Percentiles rank a stretch among this genome's conserved stretches.
phyloP scores from a whole-genome alignment of 2,329 filamentous ascomycete species.

The Xylaria sp. region DNA sequence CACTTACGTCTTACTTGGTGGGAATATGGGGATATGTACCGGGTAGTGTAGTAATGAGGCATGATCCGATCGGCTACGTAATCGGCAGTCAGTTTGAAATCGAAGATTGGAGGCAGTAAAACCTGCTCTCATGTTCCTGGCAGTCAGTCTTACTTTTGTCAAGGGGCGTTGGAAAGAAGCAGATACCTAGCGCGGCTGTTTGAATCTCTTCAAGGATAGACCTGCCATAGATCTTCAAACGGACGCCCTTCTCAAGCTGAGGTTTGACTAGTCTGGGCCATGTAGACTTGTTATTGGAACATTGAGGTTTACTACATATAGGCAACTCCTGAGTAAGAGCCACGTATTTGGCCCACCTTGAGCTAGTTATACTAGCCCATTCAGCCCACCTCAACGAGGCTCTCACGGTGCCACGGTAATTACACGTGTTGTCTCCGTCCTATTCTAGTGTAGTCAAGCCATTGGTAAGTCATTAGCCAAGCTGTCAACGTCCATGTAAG shows the following conservation, averaged over 20 bases:
- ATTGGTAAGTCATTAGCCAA: conserved; percentile 7
- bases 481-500: conserved; percentile 18
- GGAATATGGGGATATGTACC: conserved; percentile 10
- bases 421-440: conserved; percentile 10
- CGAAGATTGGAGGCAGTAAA: background rate
- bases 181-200: background rate
- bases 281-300: conserved; percentile 28
- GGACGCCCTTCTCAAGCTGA: background rate
- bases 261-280: conserved; percentile 3
- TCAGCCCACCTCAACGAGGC: conserved; percentile 29
- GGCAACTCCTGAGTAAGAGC: conserved; percentile 31
- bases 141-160: conserved; percentile 8
- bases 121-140: conserved; percentile 10
- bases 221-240: conserved; percentile 2
- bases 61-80: conserved; percentile 17
- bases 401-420: conserved; percentile 26
- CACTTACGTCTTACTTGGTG: conserved; percentile 13
- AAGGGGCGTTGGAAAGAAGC: background rate
- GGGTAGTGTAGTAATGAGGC: conserved; percentile 5
- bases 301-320: conserved; percentile 31
- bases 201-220: conserved; percentile 15
- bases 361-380: conserved; percentile 13
- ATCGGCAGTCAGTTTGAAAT: background rate
- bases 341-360: conserved; percentile 28
- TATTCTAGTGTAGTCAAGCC: background rate